Evolutionary conservation across 1,284 basidiomycete species (phyloP), one percentile per base, ranked within the genome.

Genomic region (Ustilago xerochloae): DNA sequence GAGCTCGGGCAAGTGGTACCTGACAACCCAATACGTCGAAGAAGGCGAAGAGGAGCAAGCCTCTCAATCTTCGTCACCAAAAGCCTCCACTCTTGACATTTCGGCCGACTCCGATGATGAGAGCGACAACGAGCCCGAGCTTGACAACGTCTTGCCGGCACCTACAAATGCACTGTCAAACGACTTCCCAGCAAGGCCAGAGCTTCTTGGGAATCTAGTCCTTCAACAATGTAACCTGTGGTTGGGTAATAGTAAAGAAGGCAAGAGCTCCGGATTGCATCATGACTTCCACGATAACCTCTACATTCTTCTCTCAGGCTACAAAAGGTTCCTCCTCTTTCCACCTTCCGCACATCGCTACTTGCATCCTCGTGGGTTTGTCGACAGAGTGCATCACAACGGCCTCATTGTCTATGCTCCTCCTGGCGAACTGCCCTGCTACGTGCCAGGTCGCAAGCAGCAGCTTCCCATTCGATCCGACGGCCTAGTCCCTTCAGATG

Each of bases 201-300:
- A 75, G 24, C 48, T 84, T 13, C 59, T 82, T 6, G 81, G 82
- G 33, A 53, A 66, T 32, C 67, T 84, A n/a, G 81, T 82, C 1
- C 63, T 84, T 9, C 81, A 83, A 49, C 82, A 84, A 52, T 82
- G 80, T 70, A 84, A 84, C 47, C 57, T 84, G 9, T 84, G 82
- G 82, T 70, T 84, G 10, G 82, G 82, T 33, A 75, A 65, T 55
- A 66, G 74, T 33, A 65, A 56, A n/a, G 46, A 77, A 22, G 77
- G 74, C 18, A 77, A 75, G 43, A 81, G 75, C 51, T 77, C 74
- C 8, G 82, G 81, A 0, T 57, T 84, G 48, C 82, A 84, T 56
- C 82, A 84, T 53, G 82, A 84, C 54, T 83, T 83, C 32, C 82
- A 84, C 58, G 82, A 84, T 54, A 84, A 84, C 33, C 75, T 84